A percentile compares a stretch with the other conserved stretches of the same genome.
phyloP scores from a whole-genome alignment of 2,329 filamentous ascomycete genomes.

The Botryotinia globosa region DNA sequence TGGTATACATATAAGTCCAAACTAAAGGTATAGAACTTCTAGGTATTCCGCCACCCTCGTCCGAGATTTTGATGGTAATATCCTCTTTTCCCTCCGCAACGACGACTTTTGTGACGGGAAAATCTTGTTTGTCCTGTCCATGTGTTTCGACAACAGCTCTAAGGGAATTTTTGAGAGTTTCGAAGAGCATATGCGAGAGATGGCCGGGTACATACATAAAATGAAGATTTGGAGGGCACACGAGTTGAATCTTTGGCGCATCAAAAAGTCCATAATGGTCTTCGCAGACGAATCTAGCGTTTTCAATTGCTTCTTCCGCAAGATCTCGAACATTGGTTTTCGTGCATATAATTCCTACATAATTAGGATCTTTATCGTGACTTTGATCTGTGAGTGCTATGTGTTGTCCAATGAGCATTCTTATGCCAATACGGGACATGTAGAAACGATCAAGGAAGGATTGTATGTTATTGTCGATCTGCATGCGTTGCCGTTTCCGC shows the following conservation, averaged over 20 bases:
- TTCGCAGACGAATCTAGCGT: constrained; percentile 97
- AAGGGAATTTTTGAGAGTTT: constrained; percentile 97
- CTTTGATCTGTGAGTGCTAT: constrained; percentile 94
- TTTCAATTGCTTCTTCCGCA: constrained; percentile 95
- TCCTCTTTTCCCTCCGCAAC: constrained; percentile 97
- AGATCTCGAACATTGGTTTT: constrained; percentile 96
- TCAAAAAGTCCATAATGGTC: constrained; percentile 98
- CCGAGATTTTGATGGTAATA: constrained; percentile 97
- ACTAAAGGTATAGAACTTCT: constrained; percentile 90
- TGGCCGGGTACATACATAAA: constrained; percentile 99
- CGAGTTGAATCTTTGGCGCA: constrained; percentile 91
- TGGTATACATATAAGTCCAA: constrained; percentile 99
- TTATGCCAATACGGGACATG: constrained; percentile 98
- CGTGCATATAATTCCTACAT: constrained; percentile 98
- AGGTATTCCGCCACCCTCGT: constrained; percentile 95
- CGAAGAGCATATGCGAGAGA: constrained; percentile 98
- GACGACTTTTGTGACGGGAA: constrained; percentile 95
- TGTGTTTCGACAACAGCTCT: constrained; percentile 95
- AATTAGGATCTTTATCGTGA: constrained; percentile 83
- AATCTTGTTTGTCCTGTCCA: constrained; percentile 91
- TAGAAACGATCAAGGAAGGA: constrained; percentile 98
- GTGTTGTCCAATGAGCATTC: constrained; percentile 98
- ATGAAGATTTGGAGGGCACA: constrained; percentile 89
- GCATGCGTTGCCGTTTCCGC: constrained; percentile 91
- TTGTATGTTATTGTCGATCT: constrained; percentile 97